Evolutionary conservation across 345 rosid genomes (phyloP).

Genomic region (Rhizophora apiculata): DNA sequence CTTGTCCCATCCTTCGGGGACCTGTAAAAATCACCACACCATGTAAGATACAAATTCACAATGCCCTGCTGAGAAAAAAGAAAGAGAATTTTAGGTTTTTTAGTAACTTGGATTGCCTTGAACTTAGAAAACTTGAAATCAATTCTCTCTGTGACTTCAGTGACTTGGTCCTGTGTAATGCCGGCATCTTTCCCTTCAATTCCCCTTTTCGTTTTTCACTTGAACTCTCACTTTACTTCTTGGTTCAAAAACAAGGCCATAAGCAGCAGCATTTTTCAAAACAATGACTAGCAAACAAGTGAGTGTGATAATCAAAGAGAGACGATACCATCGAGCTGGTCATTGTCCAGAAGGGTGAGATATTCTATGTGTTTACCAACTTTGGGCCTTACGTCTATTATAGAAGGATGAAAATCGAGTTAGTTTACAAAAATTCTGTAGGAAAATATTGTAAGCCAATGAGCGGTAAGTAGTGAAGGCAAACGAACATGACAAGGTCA

Average conservation of each 20-base stretch:
- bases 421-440: too few relatives aligned
- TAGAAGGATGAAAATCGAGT: background rate
- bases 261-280: background rate
- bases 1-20: conserved; percentile 72
- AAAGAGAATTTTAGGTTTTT: too few relatives aligned
- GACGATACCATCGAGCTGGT: conserved; percentile 30
- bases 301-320: background rate
- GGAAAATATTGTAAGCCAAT: too few relatives aligned
- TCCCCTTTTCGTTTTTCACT: background rate
- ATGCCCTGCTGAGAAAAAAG: background rate
- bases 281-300: background rate
- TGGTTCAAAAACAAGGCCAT: too few relatives aligned
- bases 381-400: conserved; percentile 16
- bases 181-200: conserved; percentile 33
- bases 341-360: conserved; percentile 28
- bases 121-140: conserved; percentile 51
- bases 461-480: too few relatives aligned
- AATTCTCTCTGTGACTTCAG: conserved; percentile 39
- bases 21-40: conserved; percentile 26
- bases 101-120: conserved; percentile 43
- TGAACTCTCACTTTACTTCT: background rate
- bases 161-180: conserved; percentile 37
- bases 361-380: conserved; percentile 27
- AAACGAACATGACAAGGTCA: too few relatives aligned
- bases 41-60: background rate